A percentile compares a stretch with the other conserved stretches of the same genome.
phyloP scores from a whole-genome alignment of 2,329 filamentous ascomycete species.

The Didymella segeticola region DNA sequence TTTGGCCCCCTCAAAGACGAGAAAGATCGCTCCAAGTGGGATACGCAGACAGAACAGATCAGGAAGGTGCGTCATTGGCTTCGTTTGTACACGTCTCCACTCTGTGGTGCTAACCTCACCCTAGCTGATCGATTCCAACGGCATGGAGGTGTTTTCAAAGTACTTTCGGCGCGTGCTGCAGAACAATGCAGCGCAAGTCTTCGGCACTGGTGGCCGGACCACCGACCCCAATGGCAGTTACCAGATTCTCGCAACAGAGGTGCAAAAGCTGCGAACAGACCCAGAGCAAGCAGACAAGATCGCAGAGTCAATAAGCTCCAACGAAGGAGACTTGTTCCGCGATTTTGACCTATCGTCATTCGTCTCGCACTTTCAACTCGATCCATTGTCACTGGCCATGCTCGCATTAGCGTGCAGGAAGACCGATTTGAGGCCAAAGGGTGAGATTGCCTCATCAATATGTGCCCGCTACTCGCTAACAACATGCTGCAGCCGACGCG shows the following conservation, averaged over 20 bases:
- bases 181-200: constrained; percentile 90
- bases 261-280: constrained; percentile 84
- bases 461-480: constrained; percentile 18
- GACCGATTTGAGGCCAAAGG: constrained; percentile 85
- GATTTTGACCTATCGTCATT: constrained; percentile 97
- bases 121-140: constrained; percentile 94
- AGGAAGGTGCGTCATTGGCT: constrained; percentile 71
- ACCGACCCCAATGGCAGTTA: constrained; percentile 82
- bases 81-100: constrained; percentile 9
- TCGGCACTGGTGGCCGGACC: constrained; percentile 76
- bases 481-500: constrained; percentile 72
- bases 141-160: constrained; percentile 98
- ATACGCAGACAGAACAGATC: constrained; percentile 88
- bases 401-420: constrained; percentile 88
- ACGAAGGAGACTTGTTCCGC: constrained; percentile 89
- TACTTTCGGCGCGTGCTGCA: constrained; percentile 93
- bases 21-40: constrained; percentile 89
- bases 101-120: constrained; percentile 26
- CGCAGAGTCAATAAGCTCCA: constrained; percentile 88
- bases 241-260: constrained; percentile 79
- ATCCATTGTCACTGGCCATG: constrained; percentile 85
- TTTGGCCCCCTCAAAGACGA: constrained; percentile 84
- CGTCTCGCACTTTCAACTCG: constrained; percentile 93
- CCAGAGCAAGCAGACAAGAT: constrained; percentile 86
- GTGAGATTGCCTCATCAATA: constrained; percentile 56